Base-by-base conservation (phyloP, 306 rosid species). In the Gastrolobium bilobum region DNA sequence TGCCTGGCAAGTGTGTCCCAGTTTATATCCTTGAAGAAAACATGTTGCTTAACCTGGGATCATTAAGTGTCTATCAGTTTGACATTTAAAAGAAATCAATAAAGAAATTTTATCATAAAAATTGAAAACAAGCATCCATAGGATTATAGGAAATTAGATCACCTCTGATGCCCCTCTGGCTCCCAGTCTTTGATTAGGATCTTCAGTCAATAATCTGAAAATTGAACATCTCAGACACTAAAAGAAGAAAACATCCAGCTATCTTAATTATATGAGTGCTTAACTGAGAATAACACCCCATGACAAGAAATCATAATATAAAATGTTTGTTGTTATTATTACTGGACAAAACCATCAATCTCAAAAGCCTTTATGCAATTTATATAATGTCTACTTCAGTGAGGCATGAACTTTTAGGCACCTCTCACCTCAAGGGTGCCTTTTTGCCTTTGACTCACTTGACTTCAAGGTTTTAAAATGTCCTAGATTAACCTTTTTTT, bases 1-100 rank as follows among this genome's bases (percentile, higher is more conserved):
- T 96, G 99, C 80, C 98, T 83, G 73, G 99, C 98, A 74, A 96
- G 97, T 11, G 99, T 96, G 79, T 93, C 98, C 99, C 99, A 96
- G 88, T 93, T 96, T 73, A 93, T 88, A 85, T 96, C 93, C 88
- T 96, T 96, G 84, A 93, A 96, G 89, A 93, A 96, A 46, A 82
- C 86, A 82, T 96, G 99, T 71, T 88, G 93, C 87, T 93, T 96
- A 86, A 96, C 99, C 99, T 95, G 88, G 88, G 63, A 85, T 77
- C 64, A 86, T 79, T 51, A 75, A 64, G 56, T 13, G 6, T 44
- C 71, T 20, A 81, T 81, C n/a, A 83, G 57, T 79, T 79, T 78
- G 58, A 52, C 26, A 33, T 75, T 63, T 34, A 3, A 78, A 50
- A n/a, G 58, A 9, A 50, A 2, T 20, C n/a, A 35, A 5, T 9